Percentiles rank a stretch among this genome's conserved stretches.
These are phyloP conservation scores for Haplosporangium sp. DNA, from an alignment of 371 early-diverging fungal species.

Conservation along the genomic window DNA sequence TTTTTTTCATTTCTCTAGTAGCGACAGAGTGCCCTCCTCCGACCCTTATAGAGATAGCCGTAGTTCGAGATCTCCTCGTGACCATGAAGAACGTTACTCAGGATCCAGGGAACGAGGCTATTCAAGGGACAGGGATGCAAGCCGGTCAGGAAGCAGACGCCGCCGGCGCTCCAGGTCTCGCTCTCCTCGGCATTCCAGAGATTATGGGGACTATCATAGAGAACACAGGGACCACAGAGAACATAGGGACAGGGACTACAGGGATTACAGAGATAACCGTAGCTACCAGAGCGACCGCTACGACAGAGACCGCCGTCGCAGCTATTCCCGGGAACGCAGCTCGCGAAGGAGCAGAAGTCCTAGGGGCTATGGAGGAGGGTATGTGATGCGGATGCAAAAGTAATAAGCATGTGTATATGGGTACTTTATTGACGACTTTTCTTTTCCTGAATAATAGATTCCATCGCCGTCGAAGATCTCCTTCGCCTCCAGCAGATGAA, in stretches of 20 bases:
- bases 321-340: constrained; percentile 39
- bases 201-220: constrained; percentile 60
- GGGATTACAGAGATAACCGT: constrained; percentile 51
- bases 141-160: constrained; percentile 41
- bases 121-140: constrained; percentile 30
- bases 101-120: constrained; percentile 33
- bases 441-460: background rate
- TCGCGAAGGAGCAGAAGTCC: constrained; percentile 46
- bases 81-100: constrained; percentile 26
- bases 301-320: constrained; percentile 46
- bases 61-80: constrained; percentile 57
- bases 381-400: constrained; percentile 14
- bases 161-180: constrained; percentile 57
- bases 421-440: background rate
- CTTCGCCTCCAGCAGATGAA: constrained; percentile 78
- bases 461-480: constrained; percentile 65
- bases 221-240: constrained; percentile 55
- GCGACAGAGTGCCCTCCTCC: constrained; percentile 44
- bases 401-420: background rate
- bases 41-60: constrained; percentile 51
- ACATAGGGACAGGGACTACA: constrained; percentile 51
- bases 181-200: constrained; percentile 60
- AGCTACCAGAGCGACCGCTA: constrained; percentile 46
- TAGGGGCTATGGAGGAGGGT: constrained; percentile 53
- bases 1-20: constrained; percentile 1